A percentile compares a stretch with the other conserved stretches of the same genome.
These are phyloP conservation scores for Stramenopiles sp. DNA, from an alignment of 352 stramenopile genomes.

Conservation along the genomic window DNA sequence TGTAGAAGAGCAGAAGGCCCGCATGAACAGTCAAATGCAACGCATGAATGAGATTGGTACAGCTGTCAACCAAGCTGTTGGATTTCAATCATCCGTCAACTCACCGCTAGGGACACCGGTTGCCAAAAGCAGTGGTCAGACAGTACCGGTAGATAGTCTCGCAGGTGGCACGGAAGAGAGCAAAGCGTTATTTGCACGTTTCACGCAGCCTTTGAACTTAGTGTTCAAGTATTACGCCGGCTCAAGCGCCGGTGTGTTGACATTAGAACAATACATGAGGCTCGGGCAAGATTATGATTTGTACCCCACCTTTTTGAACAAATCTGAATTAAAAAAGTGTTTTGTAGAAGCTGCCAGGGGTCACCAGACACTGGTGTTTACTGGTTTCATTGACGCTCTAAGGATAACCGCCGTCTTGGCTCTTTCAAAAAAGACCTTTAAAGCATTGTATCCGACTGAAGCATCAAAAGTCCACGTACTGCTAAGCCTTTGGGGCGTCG, in stretches of 20 bases:
- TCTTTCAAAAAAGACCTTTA: conserved; percentile 21
- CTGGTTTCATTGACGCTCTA: conserved; percentile 22
- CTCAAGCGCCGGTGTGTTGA: not conserved
- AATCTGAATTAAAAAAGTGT: conserved; percentile 19
- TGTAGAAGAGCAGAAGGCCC: too few species aligned
- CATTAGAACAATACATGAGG: conserved; percentile 15
- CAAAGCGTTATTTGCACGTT: conserved; percentile 21
- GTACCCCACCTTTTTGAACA: conserved; percentile 22
- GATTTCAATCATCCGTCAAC: too few species aligned
- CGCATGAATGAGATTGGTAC: too few species aligned
- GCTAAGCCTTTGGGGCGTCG: conserved; percentile 23
- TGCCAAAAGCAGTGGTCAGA: too few species aligned
- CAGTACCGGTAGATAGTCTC: not conserved
- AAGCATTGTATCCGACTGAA: conserved; percentile 22
- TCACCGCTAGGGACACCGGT: too few species aligned
- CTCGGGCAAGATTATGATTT: conserved; percentile 24
- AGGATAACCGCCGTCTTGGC: conserved; percentile 17
- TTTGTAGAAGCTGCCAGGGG: conserved; percentile 15
- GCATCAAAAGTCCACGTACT: conserved; percentile 23
- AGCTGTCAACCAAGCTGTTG: too few species aligned
- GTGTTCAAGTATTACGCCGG: conserved; percentile 24
- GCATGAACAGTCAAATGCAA: too few species aligned
- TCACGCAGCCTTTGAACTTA: conserved; percentile 15
- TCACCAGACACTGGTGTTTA: conserved; percentile 17
- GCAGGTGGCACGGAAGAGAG: conserved; percentile 12